Base-by-base conservation (phyloP, 768 basidiomycete genomes). In the Lyophyllum atratum region DNA sequence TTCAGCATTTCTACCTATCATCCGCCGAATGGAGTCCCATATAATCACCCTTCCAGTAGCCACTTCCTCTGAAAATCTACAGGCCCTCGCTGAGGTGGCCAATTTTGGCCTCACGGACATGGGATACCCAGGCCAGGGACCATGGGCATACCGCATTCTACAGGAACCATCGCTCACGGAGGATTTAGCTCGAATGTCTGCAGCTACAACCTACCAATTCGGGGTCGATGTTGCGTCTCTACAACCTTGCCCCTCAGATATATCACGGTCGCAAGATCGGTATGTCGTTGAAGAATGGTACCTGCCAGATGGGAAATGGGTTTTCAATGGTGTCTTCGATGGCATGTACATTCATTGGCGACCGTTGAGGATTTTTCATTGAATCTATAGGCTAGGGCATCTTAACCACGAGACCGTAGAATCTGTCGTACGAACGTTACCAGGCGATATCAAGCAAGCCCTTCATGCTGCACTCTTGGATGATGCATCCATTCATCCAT, bases 121-220 rank as follows among this genome's bases (percentile, higher is more conserved):
- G 64, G 83, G 83, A 59, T 76, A 75, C 44, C 74, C 79, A 8
- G 83, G 81, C 29, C 72, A 69, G 51, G 76, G 77, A 31, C 76
- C 76, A 33, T 85, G 84, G 83, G 78, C 82, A 3, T 85, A 83
- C 64, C 80, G 77, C 17, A 64, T 76, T 25, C 74, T 85, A 24
- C 50, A 70, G 15, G 79, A 83, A 55, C 72, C 70, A 11, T 65
- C 58, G 4, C 59, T 85, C 24, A 68, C 76, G 21, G 53, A 66
- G 11, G 77, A 82, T 65, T 59, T 85, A 25, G 64, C 59, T 28
- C 73, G 70, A 29, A 52, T 77, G 37, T 74, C 78, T 21, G 62
- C 69, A 42, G 74, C 80, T 25, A 53, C 52, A 54, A 43, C 52
- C 11, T 55, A 49, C 11, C 40, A 31, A 22, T 59, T 52, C 28